phyloP scores from a whole-genome alignment of 73 alveolate species.

The Halteria grandinella region DNA sequence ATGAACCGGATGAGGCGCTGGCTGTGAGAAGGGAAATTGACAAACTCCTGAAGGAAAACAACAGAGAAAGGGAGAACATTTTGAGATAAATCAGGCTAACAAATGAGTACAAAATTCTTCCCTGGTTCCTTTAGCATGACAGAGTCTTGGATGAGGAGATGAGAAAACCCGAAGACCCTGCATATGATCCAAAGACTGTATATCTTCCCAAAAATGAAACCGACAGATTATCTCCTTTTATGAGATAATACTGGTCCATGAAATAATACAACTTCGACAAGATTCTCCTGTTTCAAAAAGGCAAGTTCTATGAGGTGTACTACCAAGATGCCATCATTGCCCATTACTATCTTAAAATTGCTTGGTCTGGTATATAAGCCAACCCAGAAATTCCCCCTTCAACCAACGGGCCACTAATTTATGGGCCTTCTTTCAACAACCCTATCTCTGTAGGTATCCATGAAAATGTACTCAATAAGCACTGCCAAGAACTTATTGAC shows the following conservation, averaged over 20 bases:
- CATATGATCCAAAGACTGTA: slow-evolving; percentile 85
- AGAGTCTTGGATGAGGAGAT: slow-evolving; percentile 71
- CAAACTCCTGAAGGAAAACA: not conserved
- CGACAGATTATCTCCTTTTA: slow-evolving; percentile 85
- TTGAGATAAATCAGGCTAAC: slow-evolving; percentile 10
- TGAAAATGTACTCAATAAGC: slow-evolving; percentile 75
- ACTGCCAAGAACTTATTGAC: slow-evolving; percentile 77
- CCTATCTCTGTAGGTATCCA: slow-evolving; percentile 76
- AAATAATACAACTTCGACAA: slow-evolving; percentile 89
- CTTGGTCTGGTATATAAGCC: slow-evolving; percentile 93
- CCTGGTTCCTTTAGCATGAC: slow-evolving; percentile 37
- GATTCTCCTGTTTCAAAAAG: slow-evolving; percentile 90
- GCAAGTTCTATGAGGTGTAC: slow-evolving; percentile 94
- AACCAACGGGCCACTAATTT: no score
- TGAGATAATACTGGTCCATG: slow-evolving; percentile 90
- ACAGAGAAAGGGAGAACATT: not conserved
- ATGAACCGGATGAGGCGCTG: no score
- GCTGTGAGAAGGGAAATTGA: slow-evolving; percentile 7
- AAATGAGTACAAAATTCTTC: not conserved
- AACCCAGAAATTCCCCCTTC: no score
- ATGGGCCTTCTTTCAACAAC: no score
- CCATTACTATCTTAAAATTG: slow-evolving; percentile 74
- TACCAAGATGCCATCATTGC: slow-evolving; percentile 94
- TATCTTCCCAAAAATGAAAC: slow-evolving; percentile 83
- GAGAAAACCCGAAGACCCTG: slow-evolving; percentile 80